Evolutionary conservation across 2,329 filamentous ascomycete genomes (phyloP), one percentile per base, ranked within the genome.

Genomic region (Pseudogymnoascus sp.): DNA sequence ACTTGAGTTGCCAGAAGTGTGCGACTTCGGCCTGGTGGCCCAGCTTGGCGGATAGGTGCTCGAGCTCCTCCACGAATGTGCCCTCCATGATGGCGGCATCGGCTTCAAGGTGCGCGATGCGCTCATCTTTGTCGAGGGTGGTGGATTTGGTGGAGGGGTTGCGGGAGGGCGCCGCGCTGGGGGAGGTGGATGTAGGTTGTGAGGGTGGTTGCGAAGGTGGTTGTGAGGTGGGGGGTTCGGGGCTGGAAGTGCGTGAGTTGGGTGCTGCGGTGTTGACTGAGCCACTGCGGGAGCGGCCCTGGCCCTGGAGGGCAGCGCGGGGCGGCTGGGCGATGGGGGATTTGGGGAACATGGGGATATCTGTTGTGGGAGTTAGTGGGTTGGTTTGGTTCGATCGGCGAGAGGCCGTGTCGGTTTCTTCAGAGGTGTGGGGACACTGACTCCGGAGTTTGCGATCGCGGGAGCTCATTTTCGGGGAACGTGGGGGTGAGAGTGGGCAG

Each of bases 1-100:
- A 79, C 69, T 83, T 84, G 50, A 77, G 72, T 73, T 86, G 83
- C 82, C 84, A 86, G 70, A 82, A 84, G 13, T 77, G 77, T 2
- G 82, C 77, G 60, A 78, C 80, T 71, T 85, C 82, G 73, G 77
- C 80, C 75, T 86, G 83, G 70, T 66, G 65, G 4, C 67, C 67
- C 2, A 71, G 64, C 60, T 71, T 78, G 77, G 70, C 78, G 76
- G 68, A 77, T 17, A 85, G 77, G 67, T 76, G 77, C 70, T 83
- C 81, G 17, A 86, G 77, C 69, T 84, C 78, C 37, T 77, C 77
- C 62, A 76, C 73, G 70, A 86, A 85, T 69, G 84, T 82, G 63
- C 71, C 70, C 70, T 83, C 80, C 78, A 84, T 82, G 33, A 78
- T 72, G 13, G 70, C 72, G 63, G 86, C 76, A 70, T 85, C 83